These are phyloP conservation scores for Trifolium dubium DNA, from an alignment of 306 rosid genomes.

Conservation along the genomic window DNA sequence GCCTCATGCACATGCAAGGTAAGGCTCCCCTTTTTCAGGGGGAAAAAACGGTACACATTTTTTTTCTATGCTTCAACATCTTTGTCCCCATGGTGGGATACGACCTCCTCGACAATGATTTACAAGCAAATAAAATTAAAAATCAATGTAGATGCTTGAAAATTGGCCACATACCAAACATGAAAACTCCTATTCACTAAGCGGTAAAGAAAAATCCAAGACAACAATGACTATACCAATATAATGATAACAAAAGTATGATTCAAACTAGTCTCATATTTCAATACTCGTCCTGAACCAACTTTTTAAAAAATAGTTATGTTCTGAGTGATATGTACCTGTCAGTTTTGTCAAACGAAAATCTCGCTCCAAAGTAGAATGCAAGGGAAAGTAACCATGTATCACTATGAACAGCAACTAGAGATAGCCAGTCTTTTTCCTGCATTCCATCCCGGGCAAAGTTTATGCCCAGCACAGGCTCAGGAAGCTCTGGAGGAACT, in stretches of 20 bases:
- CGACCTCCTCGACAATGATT: constrained; percentile 34
- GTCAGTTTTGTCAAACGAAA: constrained; percentile 76
- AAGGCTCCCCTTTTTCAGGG: neutral
- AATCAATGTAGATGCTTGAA: constrained; percentile 10
- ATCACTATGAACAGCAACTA: constrained; percentile 92
- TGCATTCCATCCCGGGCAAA: constrained; percentile 96
- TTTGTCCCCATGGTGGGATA: constrained; percentile 8
- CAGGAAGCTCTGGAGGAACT: constrained; percentile 96
- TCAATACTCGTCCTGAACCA: constrained; percentile 33
- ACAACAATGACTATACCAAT: constrained; percentile 18
- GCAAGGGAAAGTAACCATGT: constrained; percentile 87
- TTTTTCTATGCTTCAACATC: constrained; percentile 13
- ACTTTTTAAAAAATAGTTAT: constrained; percentile 10
- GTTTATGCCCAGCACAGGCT: constrained; percentile 91
- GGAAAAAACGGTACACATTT: neutral
- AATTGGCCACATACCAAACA: constrained; percentile 3
- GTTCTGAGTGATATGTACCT: constrained; percentile 53
- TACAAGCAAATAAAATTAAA: constrained; percentile 33
- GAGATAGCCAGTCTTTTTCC: constrained; percentile 83
- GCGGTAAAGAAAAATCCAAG: neutral
- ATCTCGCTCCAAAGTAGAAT: constrained; percentile 91
- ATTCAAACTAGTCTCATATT: constrained; percentile 15
- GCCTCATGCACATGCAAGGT: constrained; percentile 3
- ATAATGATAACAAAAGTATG: constrained; percentile 28
- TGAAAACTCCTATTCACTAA: constrained; percentile 2